These are phyloP conservation scores for Hippophae tibetana DNA, from an alignment of 306 rosid species.

Conservation along the genomic window DNA sequence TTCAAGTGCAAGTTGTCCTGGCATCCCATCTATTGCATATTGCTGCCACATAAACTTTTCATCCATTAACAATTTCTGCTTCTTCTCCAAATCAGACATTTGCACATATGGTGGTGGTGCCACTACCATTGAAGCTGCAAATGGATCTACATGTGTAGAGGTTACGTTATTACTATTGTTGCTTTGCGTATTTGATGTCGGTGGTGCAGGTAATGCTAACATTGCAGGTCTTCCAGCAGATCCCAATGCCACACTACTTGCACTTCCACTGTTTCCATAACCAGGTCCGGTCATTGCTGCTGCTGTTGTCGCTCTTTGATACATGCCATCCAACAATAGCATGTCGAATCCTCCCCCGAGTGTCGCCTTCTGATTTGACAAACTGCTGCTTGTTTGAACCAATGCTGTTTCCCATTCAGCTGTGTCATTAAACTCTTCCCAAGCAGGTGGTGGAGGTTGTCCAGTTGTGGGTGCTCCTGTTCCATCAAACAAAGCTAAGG, in stretches of 20 bases:
- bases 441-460: conserved; percentile 23
- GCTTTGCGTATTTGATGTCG: conserved; percentile 5
- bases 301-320: conserved; percentile 33
- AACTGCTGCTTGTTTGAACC: conserved; percentile 52
- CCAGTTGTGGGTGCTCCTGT: conserved; percentile 2
- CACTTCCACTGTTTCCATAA: conserved; percentile 59
- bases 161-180: conserved; percentile 5
- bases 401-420: conserved; percentile 80
- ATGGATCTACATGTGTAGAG: conserved; percentile 39
- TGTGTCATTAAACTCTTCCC: conserved; percentile 64
- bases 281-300: conserved; percentile 38
- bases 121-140: conserved; percentile 63
- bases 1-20: conserved; percentile 37
- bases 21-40: conserved; percentile 56
- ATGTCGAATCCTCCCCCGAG: conserved; percentile 74
- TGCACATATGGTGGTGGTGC: conserved; percentile 86
- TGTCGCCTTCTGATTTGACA: conserved; percentile 34
- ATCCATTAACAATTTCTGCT: conserved; percentile 63
- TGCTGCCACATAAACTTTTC: conserved; percentile 92
- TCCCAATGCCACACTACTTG: conserved; percentile 77
- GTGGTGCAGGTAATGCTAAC: conserved; percentile 80
- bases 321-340: conserved; percentile 73
- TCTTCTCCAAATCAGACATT: conserved; percentile 92
- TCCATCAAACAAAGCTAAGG: conserved; percentile 74
- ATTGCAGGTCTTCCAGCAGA: conserved; percentile 64